phyloP scores from a whole-genome alignment of 768 basidiomycete species.

The Podaxis sp. region DNA sequence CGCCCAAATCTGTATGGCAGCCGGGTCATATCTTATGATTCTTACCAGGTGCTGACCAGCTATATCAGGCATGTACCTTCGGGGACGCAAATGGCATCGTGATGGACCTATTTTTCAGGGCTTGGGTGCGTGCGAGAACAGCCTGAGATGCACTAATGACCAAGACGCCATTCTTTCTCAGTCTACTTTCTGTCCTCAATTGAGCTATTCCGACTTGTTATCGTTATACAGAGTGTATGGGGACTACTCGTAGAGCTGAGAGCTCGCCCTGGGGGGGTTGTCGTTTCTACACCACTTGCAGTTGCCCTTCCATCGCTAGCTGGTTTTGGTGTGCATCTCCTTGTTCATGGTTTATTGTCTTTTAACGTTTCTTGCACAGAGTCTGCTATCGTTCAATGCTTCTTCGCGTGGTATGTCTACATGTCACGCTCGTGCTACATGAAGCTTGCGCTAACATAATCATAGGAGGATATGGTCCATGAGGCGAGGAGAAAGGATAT shows the following conservation, averaged over 20 bases:
- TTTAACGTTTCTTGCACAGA: neutral
- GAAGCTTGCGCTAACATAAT: neutral
- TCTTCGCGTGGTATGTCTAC: neutral
- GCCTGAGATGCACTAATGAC: neutral
- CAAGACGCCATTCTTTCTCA: neutral
- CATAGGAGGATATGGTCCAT: constrained; percentile 6
- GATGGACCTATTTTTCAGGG: neutral
- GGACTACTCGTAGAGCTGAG: neutral
- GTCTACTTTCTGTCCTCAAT: neutral
- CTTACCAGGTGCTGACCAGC: neutral
- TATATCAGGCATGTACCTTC: neutral
- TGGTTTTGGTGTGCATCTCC: neutral
- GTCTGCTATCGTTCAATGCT: constrained; percentile 2
- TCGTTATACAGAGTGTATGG: constrained; percentile 2
- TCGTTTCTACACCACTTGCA: neutral
- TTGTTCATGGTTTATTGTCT: neutral
- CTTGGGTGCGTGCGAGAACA: neutral
- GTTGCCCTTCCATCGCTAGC: neutral
- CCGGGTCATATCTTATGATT: neutral
- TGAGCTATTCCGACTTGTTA: neutral
- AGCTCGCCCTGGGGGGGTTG: neutral
- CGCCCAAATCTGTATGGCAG: constrained; percentile 1
- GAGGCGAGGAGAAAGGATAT: neutral
- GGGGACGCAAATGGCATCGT: constrained; percentile 4
- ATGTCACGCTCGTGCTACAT: neutral